phyloP scores from a whole-genome alignment of 2,329 filamentous ascomycete species.

The Pseudogymnoascus sp. region DNA sequence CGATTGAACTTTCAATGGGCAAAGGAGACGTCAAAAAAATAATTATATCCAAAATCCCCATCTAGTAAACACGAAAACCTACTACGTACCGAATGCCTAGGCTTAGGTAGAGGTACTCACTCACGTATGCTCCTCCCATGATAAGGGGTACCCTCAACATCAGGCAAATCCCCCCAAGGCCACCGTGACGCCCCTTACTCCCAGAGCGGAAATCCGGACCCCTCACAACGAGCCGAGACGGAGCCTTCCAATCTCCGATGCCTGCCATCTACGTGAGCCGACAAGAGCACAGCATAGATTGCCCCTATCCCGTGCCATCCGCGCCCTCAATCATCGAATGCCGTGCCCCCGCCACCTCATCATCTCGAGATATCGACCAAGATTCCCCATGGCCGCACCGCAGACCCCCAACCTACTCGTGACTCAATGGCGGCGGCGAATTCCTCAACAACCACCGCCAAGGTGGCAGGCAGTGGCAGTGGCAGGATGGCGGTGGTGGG shows the following conservation, averaged over 20 bases:
- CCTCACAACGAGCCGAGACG: background rate
- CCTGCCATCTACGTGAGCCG: background rate
- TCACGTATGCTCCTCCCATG: background rate
- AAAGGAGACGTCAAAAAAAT: background rate
- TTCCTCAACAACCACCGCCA: background rate
- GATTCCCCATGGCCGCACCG: background rate
- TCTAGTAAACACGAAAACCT: background rate
- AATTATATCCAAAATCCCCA: background rate
- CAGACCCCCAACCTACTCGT: background rate
- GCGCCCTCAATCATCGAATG: background rate
- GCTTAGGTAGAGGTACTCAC: conserved; percentile 2
- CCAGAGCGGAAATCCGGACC: background rate
- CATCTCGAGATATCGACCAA: background rate
- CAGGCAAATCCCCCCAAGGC: background rate
- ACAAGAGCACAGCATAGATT: conserved; percentile 2
- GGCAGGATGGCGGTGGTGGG: background rate
- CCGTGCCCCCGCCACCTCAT: conserved; percentile 2
- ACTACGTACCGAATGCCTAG: background rate
- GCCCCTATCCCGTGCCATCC: conserved; percentile 3
- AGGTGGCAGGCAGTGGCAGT: background rate
- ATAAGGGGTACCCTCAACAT: background rate
- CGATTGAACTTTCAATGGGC: background rate
- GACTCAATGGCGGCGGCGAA: conserved; percentile 5
- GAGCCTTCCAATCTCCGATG: background rate
- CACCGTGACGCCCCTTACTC: background rate